Conservation (phyloP, 139 green algal genomes). For the Prasinococcaceae sp. region DNA sequence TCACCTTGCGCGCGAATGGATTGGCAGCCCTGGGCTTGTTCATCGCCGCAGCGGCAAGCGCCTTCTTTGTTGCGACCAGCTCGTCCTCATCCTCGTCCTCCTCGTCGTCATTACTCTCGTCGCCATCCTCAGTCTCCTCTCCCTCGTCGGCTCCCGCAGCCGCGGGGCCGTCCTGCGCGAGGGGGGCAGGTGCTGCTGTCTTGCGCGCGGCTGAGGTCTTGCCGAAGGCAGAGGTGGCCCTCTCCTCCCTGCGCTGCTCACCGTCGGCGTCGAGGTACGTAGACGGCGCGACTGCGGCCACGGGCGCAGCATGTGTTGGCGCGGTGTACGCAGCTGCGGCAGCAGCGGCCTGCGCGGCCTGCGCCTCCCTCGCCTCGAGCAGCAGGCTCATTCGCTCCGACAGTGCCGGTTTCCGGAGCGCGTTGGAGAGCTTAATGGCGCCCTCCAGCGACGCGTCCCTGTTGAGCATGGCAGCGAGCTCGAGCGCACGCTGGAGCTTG, state of each 20-base stretch:
- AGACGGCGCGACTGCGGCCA: too few species aligned
- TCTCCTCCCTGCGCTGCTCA: too few species aligned
- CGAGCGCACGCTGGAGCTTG: slow-evolving; percentile 17
- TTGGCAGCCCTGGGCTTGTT: background rate
- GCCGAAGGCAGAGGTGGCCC: too few species aligned
- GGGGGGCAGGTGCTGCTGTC: too few species aligned
- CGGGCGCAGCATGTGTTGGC: too few species aligned
- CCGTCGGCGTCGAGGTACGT: too few species aligned
- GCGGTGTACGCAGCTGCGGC: too few species aligned
- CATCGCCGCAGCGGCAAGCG: too few species aligned
- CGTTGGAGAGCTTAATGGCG: slow-evolving; percentile 9
- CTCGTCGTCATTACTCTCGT: background rate
- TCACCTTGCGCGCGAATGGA: background rate
- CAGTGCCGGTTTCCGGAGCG: slow-evolving; percentile 17
- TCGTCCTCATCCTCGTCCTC: background rate
- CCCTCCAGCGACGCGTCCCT: slow-evolving; percentile 21
- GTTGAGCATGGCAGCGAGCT: slow-evolving; percentile 18
- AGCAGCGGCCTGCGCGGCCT: too few species aligned
- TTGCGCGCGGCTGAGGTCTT: too few species aligned
- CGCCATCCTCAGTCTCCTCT: background rate
- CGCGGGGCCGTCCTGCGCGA: too few species aligned
- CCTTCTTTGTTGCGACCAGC: background rate
- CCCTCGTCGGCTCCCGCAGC: too few species aligned
- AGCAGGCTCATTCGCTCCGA: slow-evolving; percentile 15
- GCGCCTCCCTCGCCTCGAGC: slow-evolving; percentile 19